phyloP scores from a whole-genome alignment of 306 rosid species.

The Quillaja saponaria region DNA sequence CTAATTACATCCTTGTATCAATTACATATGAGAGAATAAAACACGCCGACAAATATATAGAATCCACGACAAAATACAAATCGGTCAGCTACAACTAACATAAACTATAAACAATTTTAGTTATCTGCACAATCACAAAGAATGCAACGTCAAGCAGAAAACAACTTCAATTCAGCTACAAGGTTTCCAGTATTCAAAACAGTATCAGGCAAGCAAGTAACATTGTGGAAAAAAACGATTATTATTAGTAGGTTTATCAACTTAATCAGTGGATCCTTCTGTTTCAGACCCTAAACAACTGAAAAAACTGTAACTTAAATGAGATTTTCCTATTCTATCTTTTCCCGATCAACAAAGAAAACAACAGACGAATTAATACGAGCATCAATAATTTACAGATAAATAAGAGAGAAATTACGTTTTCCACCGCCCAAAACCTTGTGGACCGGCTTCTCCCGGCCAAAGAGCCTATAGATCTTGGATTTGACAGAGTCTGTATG shows the following conservation, averaged over 20 bases:
- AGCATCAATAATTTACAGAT: background rate
- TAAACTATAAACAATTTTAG: too few relatives aligned
- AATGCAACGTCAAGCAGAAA: too few relatives aligned
- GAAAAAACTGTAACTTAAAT: background rate
- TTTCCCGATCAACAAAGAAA: conserved; percentile 30
- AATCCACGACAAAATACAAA: too few relatives aligned
- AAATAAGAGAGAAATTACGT: conserved; percentile 39
- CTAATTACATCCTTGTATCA: too few relatives aligned
- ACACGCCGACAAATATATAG: too few relatives aligned
- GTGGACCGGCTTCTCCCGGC: conserved; percentile 78
- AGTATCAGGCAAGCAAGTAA: background rate
- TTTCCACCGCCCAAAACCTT: conserved; percentile 80
- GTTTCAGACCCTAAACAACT: conserved; percentile 17
- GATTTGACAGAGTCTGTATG: conserved; percentile 16
- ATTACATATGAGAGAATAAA: too few relatives aligned
- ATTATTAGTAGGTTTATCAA: background rate
- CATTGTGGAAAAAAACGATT: background rate
- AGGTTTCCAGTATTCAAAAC: too few relatives aligned
- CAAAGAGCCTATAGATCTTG: conserved; percentile 67
- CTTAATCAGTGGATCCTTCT: background rate
- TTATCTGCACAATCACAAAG: too few relatives aligned
- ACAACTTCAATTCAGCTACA: too few relatives aligned
- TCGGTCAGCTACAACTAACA: too few relatives aligned
- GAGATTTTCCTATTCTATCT: background rate
- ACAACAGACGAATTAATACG: background rate